phyloP scores from a whole-genome alignment of 164 flowering plant species.

The Vitis labrusca region DNA sequence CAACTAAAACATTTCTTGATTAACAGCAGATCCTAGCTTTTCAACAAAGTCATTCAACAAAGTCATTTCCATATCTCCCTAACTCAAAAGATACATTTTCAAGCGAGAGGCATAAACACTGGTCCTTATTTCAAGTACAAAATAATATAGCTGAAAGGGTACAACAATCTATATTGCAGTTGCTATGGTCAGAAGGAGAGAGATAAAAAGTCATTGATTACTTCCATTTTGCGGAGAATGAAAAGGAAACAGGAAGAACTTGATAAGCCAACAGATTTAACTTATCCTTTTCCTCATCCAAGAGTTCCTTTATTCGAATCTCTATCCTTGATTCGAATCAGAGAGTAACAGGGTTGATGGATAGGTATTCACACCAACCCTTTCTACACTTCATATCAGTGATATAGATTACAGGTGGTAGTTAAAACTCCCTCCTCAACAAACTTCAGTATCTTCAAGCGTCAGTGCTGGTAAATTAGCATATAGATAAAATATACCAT shows the following conservation, averaged over 20 bases:
- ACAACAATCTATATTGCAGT: not conserved
- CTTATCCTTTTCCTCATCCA: not conserved
- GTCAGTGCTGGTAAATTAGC: not conserved
- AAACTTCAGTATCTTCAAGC: not conserved
- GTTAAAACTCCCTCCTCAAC: not conserved
- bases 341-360: constrained; percentile 1
- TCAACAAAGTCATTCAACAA: too few relatives aligned
- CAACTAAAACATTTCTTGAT: too few relatives aligned
- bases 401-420: constrained; percentile 8
- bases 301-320: not conserved
- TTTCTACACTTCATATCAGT: constrained; percentile 11
- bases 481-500: not conserved
- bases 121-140: not conserved
- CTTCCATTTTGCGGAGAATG: constrained; percentile 1
- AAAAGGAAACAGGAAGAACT: not conserved
- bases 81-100: too few relatives aligned
- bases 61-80: too few relatives aligned
- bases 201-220: not conserved
- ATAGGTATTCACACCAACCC: not conserved
- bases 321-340: constrained; percentile 3
- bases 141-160: not conserved
- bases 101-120: too few relatives aligned
- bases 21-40: too few relatives aligned
- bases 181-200: not conserved
- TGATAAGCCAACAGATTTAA: not conserved